Conservation (phyloP, 441 rosid species). For the Pelargonium australe region DNA sequence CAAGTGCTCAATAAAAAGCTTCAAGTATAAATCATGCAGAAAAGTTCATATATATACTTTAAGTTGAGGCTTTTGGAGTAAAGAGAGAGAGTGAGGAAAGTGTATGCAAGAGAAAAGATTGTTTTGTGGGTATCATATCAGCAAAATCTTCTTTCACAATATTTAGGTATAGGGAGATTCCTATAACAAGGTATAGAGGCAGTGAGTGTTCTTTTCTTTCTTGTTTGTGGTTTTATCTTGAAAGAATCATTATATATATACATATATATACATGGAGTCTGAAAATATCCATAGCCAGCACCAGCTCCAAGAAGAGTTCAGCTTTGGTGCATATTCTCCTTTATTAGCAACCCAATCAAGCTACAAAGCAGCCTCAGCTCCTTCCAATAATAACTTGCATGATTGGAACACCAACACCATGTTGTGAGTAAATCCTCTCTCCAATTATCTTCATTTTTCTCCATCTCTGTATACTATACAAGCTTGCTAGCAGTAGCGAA, state of each 20-base stretch:
- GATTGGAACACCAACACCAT: conserved; percentile 16
- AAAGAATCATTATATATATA: conserved; percentile 10
- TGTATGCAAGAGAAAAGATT: not conserved
- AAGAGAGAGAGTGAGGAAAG: too few species aligned
- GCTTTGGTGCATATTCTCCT: conserved; percentile 19
- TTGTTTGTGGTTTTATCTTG: not conserved
- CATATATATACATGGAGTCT: conserved; percentile 17
- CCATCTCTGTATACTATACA: too few species aligned
- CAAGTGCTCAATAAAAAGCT: not conserved
- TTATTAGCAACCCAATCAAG: conserved; percentile 15
- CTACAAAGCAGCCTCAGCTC: conserved; percentile 13
- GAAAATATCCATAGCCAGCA: conserved; percentile 24
- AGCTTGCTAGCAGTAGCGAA: too few species aligned
- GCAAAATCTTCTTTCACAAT: too few species aligned
- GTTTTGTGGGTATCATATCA: not conserved
- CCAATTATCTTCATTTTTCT: not conserved
- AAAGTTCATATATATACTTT: not conserved
- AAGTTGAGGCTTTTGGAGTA: not conserved
- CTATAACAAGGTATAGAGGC: not conserved
- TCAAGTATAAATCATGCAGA: not conserved
- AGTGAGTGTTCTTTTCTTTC: not conserved
- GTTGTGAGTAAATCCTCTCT: conserved; percentile 19
- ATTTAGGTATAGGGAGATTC: too few species aligned
- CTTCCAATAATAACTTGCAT: conserved; percentile 6
- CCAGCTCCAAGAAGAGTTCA: conserved; percentile 25